Conservation (phyloP, 768 basidiomycete genomes). For the Leccinellum luteum region DNA sequence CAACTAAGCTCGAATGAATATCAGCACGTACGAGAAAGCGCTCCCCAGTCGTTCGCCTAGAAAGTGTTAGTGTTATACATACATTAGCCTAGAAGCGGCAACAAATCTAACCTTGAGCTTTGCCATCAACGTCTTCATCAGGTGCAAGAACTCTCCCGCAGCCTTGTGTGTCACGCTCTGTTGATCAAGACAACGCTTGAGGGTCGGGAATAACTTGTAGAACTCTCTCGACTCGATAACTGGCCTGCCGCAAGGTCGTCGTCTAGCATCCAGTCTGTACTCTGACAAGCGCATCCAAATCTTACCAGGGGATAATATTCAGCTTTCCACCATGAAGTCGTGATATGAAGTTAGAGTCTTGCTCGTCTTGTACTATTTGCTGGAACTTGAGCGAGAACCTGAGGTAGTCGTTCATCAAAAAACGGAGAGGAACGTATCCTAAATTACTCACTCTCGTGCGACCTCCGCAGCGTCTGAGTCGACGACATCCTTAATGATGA, state of each 20-base stretch:
- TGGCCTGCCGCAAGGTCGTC: conserved; percentile 28
- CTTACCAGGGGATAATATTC: conserved; percentile 55
- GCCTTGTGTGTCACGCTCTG: conserved; percentile 47
- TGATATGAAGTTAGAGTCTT: conserved; percentile 59
- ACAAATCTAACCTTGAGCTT: conserved; percentile 51
- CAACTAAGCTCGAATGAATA: not conserved
- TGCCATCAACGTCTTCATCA: conserved; percentile 62
- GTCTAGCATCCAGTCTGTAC: not conserved
- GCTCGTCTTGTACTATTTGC: conserved; percentile 58
- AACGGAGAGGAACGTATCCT: not conserved
- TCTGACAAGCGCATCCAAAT: not conserved
- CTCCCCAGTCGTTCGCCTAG: conserved; percentile 62
- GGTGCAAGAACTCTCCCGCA: conserved; percentile 53
- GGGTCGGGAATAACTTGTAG: conserved; percentile 46
- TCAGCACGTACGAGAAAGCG: conserved; percentile 46
- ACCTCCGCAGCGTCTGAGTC: conserved; percentile 61
- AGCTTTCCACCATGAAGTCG: conserved; percentile 53
- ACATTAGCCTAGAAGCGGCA: not conserved
- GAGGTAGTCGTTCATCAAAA: not conserved
- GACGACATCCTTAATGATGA: conserved; percentile 69
- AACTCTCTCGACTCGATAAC: conserved; percentile 63
- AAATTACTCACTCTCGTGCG: conserved; percentile 46
- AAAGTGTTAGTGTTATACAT: not conserved
- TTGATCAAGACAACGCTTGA: conserved; percentile 47
- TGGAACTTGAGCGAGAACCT: conserved; percentile 59